phyloP scores from a whole-genome alignment of 2,329 filamentous ascomycete genomes.

The Stromatinia cepivora region DNA sequence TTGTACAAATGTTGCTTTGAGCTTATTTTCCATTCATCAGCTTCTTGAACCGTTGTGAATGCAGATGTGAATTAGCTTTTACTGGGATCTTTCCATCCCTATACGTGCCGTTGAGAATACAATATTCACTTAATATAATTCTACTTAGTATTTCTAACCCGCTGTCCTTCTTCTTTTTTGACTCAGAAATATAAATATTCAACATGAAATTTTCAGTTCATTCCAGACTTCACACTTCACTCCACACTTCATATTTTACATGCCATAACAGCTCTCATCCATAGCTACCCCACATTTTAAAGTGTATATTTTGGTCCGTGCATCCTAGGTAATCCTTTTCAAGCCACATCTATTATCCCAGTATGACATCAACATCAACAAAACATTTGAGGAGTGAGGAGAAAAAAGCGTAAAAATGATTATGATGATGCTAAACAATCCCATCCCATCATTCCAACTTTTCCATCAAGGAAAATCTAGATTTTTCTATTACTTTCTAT shows the following conservation, averaged over 20 bases:
- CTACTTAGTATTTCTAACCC: not conserved
- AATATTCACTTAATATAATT: not conserved
- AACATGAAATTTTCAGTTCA: too few species aligned
- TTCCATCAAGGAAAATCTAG: constrained; percentile 16
- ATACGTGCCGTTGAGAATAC: not conserved
- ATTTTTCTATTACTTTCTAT: not conserved
- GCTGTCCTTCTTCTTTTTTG: too few species aligned
- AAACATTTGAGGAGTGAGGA: constrained; percentile 4
- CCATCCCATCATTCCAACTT: constrained; percentile 18
- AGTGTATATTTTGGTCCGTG: not conserved
- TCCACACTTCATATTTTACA: not conserved
- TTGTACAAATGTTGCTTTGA: not conserved
- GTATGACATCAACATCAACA: constrained; percentile 15
- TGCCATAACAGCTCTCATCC: constrained; percentile 1
- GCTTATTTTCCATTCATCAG: not conserved
- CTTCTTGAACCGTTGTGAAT: not conserved
- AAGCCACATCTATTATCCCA: constrained; percentile 14
- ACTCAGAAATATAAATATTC: not conserved
- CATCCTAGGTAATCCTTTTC: not conserved
- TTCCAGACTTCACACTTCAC: not conserved
- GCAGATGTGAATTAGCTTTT: too few species aligned
- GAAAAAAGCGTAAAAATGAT: not conserved
- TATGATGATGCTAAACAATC: not conserved
- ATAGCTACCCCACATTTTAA: constrained; percentile 9
- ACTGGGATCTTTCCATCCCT: too few species aligned